Evolutionary conservation across 139 green algal genomes (phyloP).

Genomic region (Spirogloea muscicola): DNA sequence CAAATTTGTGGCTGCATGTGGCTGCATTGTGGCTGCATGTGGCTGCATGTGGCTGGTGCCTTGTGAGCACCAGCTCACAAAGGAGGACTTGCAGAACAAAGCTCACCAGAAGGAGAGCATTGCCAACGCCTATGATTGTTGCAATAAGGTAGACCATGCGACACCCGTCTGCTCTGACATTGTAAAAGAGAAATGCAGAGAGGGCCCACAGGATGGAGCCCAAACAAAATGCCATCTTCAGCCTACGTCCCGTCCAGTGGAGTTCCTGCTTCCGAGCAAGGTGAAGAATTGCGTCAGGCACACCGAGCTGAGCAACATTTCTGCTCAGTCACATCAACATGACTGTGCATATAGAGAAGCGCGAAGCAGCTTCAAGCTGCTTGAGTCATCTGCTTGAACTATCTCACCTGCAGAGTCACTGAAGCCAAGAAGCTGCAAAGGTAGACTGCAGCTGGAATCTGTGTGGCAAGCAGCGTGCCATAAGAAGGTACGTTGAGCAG

Average conservation of each 20-base stretch:
- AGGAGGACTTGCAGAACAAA: neutral
- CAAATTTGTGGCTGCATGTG: too few relatives aligned
- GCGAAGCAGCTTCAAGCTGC: neutral
- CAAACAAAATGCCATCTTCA: slow-evolving; percentile 1
- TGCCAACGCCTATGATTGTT: slow-evolving; percentile 1
- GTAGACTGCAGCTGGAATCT: slow-evolving; percentile 22
- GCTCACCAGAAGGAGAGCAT: slow-evolving; percentile 36
- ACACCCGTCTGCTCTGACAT: neutral
- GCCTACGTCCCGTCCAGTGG: slow-evolving; percentile 5
- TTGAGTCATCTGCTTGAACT: neutral
- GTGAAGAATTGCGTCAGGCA: neutral
- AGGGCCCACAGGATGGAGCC: slow-evolving; percentile 20
- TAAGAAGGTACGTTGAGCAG: too few relatives aligned
- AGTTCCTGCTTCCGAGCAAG: slow-evolving; percentile 8
- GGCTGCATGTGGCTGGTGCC: too few relatives aligned
- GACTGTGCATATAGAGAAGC: neutral
- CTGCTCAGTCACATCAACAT: neutral
- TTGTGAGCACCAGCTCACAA: too few relatives aligned
- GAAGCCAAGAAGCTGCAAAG: slow-evolving; percentile 33
- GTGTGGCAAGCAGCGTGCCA: too few relatives aligned
- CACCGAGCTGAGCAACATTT: neutral
- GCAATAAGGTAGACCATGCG: slow-evolving; percentile 12
- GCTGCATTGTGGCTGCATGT: too few relatives aligned
- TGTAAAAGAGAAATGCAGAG: neutral
- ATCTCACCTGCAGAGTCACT: slow-evolving; percentile 22